These are phyloP conservation scores for Cryptococcus sp. DNA, from an alignment of 1,284 basidiomycete species.

Conservation along the genomic window DNA sequence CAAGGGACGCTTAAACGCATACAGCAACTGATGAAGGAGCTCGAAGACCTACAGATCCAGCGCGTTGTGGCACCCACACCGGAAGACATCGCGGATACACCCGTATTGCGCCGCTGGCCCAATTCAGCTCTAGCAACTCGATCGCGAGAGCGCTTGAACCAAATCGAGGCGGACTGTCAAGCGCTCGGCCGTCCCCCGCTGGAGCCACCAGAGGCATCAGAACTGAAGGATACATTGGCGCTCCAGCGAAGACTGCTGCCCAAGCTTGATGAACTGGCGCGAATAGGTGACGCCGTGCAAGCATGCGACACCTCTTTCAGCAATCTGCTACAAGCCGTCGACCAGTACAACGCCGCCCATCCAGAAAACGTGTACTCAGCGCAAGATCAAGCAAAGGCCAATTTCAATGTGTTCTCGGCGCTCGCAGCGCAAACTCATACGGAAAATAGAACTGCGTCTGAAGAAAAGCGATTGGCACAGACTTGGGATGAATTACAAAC, in stretches of 20 bases:
- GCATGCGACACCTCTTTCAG: conserved; percentile 30
- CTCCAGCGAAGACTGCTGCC: conserved; percentile 4
- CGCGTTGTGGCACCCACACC: not conserved
- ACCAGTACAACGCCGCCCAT: conserved; percentile 3
- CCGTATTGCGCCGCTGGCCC: not conserved
- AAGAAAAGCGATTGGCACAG: conserved; percentile 20
- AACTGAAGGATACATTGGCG: conserved; percentile 2
- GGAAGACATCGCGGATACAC: not conserved
- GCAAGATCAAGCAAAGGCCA: not conserved
- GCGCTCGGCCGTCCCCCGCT: not conserved
- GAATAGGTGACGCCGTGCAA: conserved; percentile 17
- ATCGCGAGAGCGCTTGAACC: not conserved
- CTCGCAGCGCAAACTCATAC: not conserved
- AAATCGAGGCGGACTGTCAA: not conserved
- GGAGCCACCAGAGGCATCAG: not conserved
- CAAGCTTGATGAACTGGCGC: conserved; percentile 18
- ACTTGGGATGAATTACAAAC: conserved; percentile 29
- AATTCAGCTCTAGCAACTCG: not conserved
- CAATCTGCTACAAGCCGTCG: conserved; percentile 28
- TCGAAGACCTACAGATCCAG: not conserved
- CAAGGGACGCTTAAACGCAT: not conserved
- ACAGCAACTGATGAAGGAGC: not conserved
- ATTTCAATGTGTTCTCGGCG: not conserved
- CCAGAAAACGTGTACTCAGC: not conserved
- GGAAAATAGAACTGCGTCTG: conserved; percentile 23